A percentile compares a stretch with the other conserved stretches of the same genome.
These are phyloP conservation scores for Daedaleopsis sinensis DNA, from an alignment of 768 basidiomycete genomes.

Conservation along the genomic window DNA sequence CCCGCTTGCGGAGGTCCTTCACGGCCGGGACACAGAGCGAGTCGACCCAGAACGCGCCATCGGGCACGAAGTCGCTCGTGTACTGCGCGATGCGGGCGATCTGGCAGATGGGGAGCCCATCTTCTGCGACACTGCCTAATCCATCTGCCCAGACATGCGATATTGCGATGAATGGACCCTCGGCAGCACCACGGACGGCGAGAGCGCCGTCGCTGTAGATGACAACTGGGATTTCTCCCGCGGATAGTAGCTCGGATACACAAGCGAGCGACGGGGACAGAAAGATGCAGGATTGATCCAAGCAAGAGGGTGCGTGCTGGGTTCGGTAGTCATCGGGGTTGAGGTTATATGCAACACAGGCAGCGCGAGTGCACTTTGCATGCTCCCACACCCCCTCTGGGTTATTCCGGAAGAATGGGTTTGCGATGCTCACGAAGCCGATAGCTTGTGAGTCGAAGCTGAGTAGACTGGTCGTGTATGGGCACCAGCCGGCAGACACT, in stretches of 20 bases:
- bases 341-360: not conserved
- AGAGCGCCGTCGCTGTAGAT: not conserved
- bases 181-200: not conserved
- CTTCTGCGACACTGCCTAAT: conserved; percentile 14
- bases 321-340: not conserved
- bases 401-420: not conserved
- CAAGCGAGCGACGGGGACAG: not conserved
- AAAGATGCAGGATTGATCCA: not conserved
- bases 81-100: conserved; percentile 3
- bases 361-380: not conserved
- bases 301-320: not conserved
- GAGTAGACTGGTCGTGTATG: not conserved
- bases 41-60: conserved; percentile 18
- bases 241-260: not conserved
- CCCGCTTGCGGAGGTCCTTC: conserved; percentile 1
- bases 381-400: not conserved
- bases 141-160: conserved; percentile 23
- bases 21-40: conserved; percentile 12
- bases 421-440: not conserved
- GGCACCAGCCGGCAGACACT: not conserved
- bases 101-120: conserved; percentile 13
- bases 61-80: not conserved
- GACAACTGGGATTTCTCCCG: not conserved
- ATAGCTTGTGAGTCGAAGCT: not conserved
- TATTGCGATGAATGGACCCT: conserved; percentile 6